phyloP scores from a whole-genome alignment of 1,139 yeast species.

The Zygosaccharomyces pseudobailii region DNA sequence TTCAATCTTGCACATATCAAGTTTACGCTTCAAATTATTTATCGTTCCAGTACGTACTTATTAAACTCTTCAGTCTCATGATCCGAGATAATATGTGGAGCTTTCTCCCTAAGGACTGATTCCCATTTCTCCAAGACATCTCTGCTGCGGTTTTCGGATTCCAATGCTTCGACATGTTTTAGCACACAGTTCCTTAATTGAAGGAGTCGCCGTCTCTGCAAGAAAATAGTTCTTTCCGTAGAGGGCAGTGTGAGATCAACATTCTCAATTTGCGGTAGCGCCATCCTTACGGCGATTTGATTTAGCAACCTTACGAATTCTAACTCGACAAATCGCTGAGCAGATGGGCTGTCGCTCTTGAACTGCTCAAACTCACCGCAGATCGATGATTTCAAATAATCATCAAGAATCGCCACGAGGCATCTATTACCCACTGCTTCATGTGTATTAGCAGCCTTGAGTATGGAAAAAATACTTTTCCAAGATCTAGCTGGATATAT shows the following conservation, averaged over 20 bases:
- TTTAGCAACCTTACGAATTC: conserved; percentile 25
- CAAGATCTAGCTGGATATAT: conserved; percentile 16
- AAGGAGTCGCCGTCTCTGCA: conserved; percentile 9
- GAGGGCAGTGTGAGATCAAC: conserved; percentile 3
- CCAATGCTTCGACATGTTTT: conserved; percentile 6
- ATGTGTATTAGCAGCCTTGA: conserved; percentile 9
- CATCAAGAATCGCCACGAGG: conserved; percentile 14
- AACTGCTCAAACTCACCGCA: conserved; percentile 11
- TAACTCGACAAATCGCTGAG: conserved; percentile 19
- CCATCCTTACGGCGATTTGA: conserved; percentile 13
- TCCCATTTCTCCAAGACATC: conserved; percentile 5
- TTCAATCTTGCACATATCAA: conserved; percentile 10
- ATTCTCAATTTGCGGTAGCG: conserved; percentile 8
- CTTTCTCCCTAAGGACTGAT: conserved; percentile 9
- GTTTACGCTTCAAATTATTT: background rate
- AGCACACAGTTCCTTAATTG: conserved; percentile 9
- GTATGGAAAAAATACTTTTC: conserved; percentile 16
- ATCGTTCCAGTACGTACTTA: conserved; percentile 3
- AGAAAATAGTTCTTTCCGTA: conserved; percentile 7
- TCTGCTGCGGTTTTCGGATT: background rate
- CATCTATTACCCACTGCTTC: conserved; percentile 5
- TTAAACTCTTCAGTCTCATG: background rate
- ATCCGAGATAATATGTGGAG: conserved; percentile 6
- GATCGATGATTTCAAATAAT: conserved; percentile 16
- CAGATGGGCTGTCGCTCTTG: conserved; percentile 3